Conservation (phyloP, 1,139 yeast genomes). For the Arxiozyma slooffiae region DNA sequence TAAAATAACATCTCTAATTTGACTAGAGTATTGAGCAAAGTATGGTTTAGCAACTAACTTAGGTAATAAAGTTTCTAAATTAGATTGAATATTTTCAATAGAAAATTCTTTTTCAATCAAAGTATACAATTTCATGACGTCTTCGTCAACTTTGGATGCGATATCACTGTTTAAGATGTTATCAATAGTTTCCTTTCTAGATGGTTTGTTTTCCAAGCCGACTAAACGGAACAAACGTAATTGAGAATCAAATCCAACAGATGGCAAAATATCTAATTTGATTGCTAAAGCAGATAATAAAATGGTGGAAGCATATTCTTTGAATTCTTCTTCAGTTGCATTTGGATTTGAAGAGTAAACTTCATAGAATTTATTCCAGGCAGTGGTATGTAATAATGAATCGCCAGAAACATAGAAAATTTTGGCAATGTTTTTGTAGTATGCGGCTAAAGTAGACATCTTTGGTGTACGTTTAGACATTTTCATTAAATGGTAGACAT, state of each 20-base stretch:
- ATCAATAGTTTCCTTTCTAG: slow-evolving; percentile 65
- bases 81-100: slow-evolving; percentile 44
- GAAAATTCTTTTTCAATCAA: slow-evolving; percentile 70
- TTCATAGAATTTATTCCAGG: slow-evolving; percentile 84
- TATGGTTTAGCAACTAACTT: slow-evolving; percentile 53
- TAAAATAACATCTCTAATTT: slow-evolving; percentile 71
- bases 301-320: slow-evolving; percentile 70
- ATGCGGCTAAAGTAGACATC: slow-evolving; percentile 86
- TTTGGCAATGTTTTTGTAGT: slow-evolving; percentile 87
- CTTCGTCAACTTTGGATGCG: slow-evolving; percentile 63
- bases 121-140: slow-evolving; percentile 58
- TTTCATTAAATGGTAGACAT: slow-evolving; percentile 81
- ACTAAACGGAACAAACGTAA: slow-evolving; percentile 71
- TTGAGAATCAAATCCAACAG: slow-evolving; percentile 59
- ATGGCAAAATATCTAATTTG: slow-evolving; percentile 48
- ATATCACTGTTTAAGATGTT: slow-evolving; percentile 60
- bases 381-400: slow-evolving; percentile 88
- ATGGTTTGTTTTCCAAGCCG: slow-evolving; percentile 72
- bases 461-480: slow-evolving; percentile 84
- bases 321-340: slow-evolving; percentile 73
- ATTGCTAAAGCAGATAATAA: slow-evolving; percentile 78
- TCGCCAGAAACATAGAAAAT: slow-evolving; percentile 88
- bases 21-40: slow-evolving; percentile 58
- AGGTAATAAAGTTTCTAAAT: slow-evolving; percentile 51
- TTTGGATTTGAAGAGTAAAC: slow-evolving; percentile 76